Evolutionary conservation across 768 basidiomycete species (phyloP).

Genomic region (Termitomyces sp.): DNA sequence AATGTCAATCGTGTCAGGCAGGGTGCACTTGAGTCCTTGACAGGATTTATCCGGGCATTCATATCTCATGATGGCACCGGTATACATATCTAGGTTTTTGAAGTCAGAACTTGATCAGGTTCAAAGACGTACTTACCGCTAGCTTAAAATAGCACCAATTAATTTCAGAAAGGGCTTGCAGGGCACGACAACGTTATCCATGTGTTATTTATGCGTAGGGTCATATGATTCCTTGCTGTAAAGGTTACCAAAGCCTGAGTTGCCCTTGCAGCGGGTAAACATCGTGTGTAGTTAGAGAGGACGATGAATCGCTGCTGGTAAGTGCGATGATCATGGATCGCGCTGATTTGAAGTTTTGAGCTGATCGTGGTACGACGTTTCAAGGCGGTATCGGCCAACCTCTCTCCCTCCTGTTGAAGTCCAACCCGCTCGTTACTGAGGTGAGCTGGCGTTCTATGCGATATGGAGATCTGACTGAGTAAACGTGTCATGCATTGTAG

Average conservation of each 20-base stretch:
- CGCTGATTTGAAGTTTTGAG: constrained; percentile 4
- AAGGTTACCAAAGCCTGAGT: too few relatives aligned
- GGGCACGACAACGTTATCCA: neutral
- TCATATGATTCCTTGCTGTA: neutral
- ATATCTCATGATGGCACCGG: too few relatives aligned
- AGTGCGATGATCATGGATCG: constrained; percentile 18
- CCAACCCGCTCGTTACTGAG: constrained; percentile 77
- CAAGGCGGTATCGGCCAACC: constrained; percentile 97
- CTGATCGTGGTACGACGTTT: constrained; percentile 4
- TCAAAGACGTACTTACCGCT: neutral
- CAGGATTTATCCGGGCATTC: too few relatives aligned
- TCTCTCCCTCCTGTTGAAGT: constrained; percentile 87
- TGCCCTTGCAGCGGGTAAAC: too few relatives aligned
- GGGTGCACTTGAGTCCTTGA: too few relatives aligned
- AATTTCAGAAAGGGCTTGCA: neutral
- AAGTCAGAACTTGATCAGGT: too few relatives aligned
- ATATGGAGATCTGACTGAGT: neutral
- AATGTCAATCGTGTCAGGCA: too few relatives aligned
- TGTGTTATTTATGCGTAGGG: neutral
- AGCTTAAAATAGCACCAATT: too few relatives aligned
- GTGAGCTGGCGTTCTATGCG: constrained; percentile 33
- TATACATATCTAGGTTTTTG: too few relatives aligned
- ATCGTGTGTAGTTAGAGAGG: too few relatives aligned
- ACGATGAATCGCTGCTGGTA: constrained; percentile 66
- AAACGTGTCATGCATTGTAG: constrained; percentile 31